Percentiles rank a stretch among this genome's conserved stretches.
Conservation (phyloP, 2,329 filamentous ascomycete species). For the Fusarium marasasianum region DNA sequence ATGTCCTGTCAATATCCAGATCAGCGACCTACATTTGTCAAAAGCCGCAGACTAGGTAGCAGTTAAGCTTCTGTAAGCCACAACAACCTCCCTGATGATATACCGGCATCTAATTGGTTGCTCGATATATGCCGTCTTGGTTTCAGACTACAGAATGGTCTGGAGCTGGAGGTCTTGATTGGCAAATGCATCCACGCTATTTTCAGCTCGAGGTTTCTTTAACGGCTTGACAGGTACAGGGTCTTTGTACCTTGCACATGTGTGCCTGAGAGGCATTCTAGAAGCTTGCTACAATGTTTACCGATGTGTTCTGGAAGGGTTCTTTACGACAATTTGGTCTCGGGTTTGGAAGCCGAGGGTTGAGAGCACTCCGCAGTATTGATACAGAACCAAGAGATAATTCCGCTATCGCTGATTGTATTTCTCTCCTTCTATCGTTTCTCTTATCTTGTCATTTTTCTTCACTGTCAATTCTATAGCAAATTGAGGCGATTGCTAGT, state of each 20-base stretch:
- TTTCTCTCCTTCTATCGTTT: rapidly evolving
- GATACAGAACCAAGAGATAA: too few relatives aligned
- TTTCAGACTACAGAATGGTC: neutral
- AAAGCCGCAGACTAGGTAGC: neutral
- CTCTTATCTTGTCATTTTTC: rapidly evolving
- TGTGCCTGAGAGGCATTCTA: neutral
- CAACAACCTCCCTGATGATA: rapidly evolving
- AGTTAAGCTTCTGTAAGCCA: neutral
- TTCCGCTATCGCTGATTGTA: rapidly evolving
- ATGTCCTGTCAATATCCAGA: too few relatives aligned
- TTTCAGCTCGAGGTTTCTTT: neutral
- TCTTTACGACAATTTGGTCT: neutral
- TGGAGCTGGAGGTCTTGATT: neutral
- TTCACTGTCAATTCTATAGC: neutral
- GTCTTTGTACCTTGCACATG: rapidly evolving
- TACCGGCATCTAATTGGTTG: rapidly evolving
- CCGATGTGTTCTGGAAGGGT: neutral
- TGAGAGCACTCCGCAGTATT: too few relatives aligned
- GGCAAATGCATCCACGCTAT: neutral
- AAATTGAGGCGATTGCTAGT: neutral
- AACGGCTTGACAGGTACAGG: neutral
- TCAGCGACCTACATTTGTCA: neutral
- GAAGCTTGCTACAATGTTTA: neutral
- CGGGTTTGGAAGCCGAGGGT: neutral
- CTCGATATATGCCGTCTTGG: neutral